Evolutionary conservation across 2,329 filamentous ascomycete species (phyloP).

Genomic region (Ophiostoma sp.): DNA sequence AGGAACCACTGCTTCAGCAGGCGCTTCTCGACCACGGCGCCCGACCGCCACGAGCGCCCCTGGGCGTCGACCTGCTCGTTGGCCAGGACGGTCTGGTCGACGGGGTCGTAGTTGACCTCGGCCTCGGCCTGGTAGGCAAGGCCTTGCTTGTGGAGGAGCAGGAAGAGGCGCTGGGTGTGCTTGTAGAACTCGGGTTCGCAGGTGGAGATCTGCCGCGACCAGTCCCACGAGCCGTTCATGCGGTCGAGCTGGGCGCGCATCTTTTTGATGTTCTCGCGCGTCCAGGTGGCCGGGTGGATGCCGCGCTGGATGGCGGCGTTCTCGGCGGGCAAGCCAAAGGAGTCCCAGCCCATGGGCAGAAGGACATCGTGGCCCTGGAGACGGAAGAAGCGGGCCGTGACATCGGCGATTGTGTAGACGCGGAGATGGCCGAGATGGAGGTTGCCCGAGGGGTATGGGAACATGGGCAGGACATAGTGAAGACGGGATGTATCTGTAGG

Average conservation of each 20-base stretch:
- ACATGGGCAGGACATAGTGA: slow-evolving; percentile 82
- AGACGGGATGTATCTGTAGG: slow-evolving; percentile 28
- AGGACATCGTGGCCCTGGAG: slow-evolving; percentile 71
- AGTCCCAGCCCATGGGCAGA: slow-evolving; percentile 93
- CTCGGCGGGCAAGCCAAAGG: slow-evolving; percentile 84
- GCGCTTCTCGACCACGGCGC: slow-evolving; percentile 74
- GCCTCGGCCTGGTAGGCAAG: slow-evolving; percentile 80
- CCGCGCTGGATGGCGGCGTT: slow-evolving; percentile 84
- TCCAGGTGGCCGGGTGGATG: slow-evolving; percentile 74
- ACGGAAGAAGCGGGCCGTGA: slow-evolving; percentile 68
- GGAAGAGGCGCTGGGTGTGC: slow-evolving; percentile 80
- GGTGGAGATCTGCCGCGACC: slow-evolving; percentile 75
- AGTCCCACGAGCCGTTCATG: slow-evolving; percentile 82
- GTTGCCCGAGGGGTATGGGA: slow-evolving; percentile 83
- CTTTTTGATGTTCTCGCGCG: slow-evolving; percentile 67
- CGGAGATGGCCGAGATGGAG: slow-evolving; percentile 83
- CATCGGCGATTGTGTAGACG: slow-evolving; percentile 87
- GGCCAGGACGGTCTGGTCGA: slow-evolving; percentile 82
- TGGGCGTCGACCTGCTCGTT: slow-evolving; percentile 91
- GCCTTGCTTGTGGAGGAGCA: slow-evolving; percentile 66
- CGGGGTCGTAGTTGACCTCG: slow-evolving; percentile 82
- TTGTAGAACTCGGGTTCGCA: slow-evolving; percentile 83
- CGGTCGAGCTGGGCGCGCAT: slow-evolving; percentile 77
- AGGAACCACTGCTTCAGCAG: slow-evolving; percentile 87
- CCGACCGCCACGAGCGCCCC: slow-evolving; percentile 81